These are phyloP conservation scores for Laburnicola sp. DNA, from an alignment of 2,329 filamentous ascomycete genomes.

Conservation along the genomic window DNA sequence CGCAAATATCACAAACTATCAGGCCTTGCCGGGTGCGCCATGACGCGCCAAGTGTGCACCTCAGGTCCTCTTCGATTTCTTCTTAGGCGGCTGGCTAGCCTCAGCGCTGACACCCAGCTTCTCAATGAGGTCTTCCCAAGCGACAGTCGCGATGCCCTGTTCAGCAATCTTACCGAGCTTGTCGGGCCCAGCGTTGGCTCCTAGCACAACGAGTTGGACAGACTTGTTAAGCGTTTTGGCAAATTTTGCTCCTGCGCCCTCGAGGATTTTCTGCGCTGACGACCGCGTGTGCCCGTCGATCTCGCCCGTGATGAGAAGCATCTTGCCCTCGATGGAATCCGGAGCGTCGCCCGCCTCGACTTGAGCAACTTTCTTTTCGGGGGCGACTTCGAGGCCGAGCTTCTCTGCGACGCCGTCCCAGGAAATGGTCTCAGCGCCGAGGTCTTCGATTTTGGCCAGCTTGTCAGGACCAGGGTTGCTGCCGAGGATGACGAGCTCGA, in stretches of 20 bases:
- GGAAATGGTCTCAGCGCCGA: constrained; percentile 20
- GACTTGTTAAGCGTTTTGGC: constrained; percentile 23
- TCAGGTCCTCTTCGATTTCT: constrained; percentile 37
- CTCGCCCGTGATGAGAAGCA: constrained; percentile 47
- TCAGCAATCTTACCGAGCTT: constrained; percentile 20
- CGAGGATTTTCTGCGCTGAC: constrained; percentile 20
- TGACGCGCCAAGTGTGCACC: too few relatives aligned
- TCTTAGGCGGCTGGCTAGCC: constrained; percentile 25
- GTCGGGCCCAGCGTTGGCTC: constrained; percentile 19
- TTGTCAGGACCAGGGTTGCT: constrained; percentile 20
- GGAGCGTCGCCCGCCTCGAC: constrained; percentile 21
- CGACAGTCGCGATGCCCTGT: constrained; percentile 17
- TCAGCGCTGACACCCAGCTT: constrained; percentile 39
- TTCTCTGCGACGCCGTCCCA: constrained; percentile 44
- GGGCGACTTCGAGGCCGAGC: constrained; percentile 32
- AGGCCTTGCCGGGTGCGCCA: too few relatives aligned
- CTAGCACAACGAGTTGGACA: constrained; percentile 25
- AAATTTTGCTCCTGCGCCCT: constrained; percentile 18
- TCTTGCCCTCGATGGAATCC: constrained; percentile 22
- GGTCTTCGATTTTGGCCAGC: constrained; percentile 21
- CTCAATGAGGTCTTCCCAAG: constrained; percentile 40
- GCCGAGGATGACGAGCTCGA: constrained; percentile 24
- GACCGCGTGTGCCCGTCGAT: constrained; percentile 36
- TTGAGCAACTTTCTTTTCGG: constrained; percentile 18
- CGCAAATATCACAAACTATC: too few relatives aligned